Evolutionary conservation across 1,284 basidiomycete species (phyloP).

Genomic region (Cerioporus squamosus): DNA sequence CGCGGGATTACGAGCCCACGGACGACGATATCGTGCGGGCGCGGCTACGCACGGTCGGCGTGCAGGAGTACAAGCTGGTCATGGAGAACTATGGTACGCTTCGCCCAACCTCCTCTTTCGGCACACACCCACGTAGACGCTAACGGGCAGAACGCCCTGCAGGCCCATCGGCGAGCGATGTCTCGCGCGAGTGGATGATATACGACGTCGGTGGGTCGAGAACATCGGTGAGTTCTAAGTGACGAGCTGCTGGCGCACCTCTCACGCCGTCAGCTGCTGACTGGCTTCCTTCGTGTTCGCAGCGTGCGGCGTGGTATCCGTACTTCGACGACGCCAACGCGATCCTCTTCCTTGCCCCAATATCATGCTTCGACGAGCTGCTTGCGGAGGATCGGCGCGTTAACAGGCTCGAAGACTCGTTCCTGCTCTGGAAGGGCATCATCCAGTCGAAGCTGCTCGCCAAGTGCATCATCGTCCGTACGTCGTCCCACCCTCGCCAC

Average conservation of each 20-base stretch:
- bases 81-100: constrained; percentile 35
- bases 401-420: constrained; percentile 70
- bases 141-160: neutral
- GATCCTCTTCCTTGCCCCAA: constrained; percentile 73
- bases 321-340: constrained; percentile 76
- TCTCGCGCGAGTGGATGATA: constrained; percentile 40
- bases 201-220: constrained; percentile 45
- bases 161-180: constrained; percentile 10
- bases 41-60: constrained; percentile 52
- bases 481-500: constrained; percentile 7
- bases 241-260: too few relatives aligned
- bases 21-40: constrained; percentile 77
- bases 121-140: neutral
- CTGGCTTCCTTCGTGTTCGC: neutral
- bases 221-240: constrained; percentile 30
- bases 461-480: constrained; percentile 55
- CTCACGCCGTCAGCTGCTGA: neutral
- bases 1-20: constrained; percentile 61
- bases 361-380: constrained; percentile 69
- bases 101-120: too few relatives aligned
- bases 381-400: constrained; percentile 61
- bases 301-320: constrained; percentile 47
- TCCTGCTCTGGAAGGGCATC: constrained; percentile 65
- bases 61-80: constrained; percentile 40
- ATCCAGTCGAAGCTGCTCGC: constrained; percentile 58